Evolutionary conservation across 2,329 filamentous ascomycete species (phyloP).

Genomic region (Talaromyces sp.): DNA sequence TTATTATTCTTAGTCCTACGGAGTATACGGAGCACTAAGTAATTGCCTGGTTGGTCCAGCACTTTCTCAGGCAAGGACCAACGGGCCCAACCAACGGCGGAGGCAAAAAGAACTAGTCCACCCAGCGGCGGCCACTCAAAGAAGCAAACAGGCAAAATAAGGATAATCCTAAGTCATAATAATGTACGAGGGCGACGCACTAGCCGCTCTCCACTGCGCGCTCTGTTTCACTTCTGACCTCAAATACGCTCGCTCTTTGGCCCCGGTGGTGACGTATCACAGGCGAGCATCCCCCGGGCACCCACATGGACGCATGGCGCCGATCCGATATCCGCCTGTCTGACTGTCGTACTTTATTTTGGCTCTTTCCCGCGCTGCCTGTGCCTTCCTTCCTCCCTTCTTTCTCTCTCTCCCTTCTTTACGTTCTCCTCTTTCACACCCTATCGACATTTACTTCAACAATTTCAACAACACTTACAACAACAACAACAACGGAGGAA

Average conservation of each 20-base stretch:
- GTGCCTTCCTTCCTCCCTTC: background rate
- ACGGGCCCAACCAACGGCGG: background rate
- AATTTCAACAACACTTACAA: background rate
- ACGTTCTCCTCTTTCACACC: background rate
- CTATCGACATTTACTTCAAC: background rate
- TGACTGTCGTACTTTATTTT: constrained; percentile 1
- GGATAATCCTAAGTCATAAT: too few relatives aligned
- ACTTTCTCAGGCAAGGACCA: too few relatives aligned
- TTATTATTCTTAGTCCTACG: background rate
- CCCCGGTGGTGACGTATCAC: background rate
- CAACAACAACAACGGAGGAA: background rate
- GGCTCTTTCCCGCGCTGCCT: background rate
- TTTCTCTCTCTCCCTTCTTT: background rate
- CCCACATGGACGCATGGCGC: constrained; percentile 11
- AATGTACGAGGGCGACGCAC: background rate
- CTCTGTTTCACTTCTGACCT: background rate
- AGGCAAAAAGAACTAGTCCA: background rate
- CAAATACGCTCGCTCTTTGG: background rate
- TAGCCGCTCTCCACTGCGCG: background rate
- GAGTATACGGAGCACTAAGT: too few relatives aligned
- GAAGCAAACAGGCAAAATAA: background rate
- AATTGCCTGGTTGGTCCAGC: too few relatives aligned
- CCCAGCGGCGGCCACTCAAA: background rate
- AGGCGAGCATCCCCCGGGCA: background rate
- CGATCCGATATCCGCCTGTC: constrained; percentile 12